Conservation (phyloP, 202 grass and related monocot species). For the Schoenoplectus tabernaemontani region DNA sequence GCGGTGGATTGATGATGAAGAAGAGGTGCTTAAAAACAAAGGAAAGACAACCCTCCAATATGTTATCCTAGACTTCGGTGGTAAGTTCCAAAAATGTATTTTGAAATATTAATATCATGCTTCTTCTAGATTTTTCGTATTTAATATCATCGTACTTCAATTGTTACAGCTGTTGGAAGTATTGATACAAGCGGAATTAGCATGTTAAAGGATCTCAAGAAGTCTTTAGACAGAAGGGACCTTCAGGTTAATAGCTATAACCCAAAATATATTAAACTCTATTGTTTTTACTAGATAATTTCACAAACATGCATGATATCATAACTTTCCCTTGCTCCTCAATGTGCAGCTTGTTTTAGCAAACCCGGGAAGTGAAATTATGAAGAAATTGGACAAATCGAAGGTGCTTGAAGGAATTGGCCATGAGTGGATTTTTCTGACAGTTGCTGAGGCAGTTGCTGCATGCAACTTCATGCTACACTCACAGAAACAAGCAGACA, state of each 20-base stretch:
- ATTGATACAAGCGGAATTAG: constrained; percentile 63
- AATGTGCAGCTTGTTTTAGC: constrained; percentile 67
- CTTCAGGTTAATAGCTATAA: constrained; percentile 47
- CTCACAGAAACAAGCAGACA: constrained; percentile 30
- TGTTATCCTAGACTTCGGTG: constrained; percentile 75
- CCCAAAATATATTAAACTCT: neutral
- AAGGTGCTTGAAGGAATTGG: constrained; percentile 65
- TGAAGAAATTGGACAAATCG: constrained; percentile 69
- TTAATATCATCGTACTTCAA: neutral
- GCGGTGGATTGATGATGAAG: constrained; percentile 84
- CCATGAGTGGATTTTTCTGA: constrained; percentile 65
- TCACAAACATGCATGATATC: neutral
- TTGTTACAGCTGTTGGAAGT: constrained; percentile 43
- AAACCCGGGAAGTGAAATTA: constrained; percentile 72
- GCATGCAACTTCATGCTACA: constrained; percentile 40
- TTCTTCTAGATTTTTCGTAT: neutral
- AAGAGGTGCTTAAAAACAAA: constrained; percentile 42
- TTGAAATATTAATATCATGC: neutral
- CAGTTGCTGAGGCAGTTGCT: constrained; percentile 45
- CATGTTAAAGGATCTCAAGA: constrained; percentile 61
- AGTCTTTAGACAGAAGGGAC: constrained; percentile 32
- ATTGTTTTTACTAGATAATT: neutral
- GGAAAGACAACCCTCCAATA: constrained; percentile 49
- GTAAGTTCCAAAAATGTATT: constrained; percentile 27
- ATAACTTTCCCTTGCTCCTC: neutral